Base-by-base conservation (phyloP, 441 rosid genomes). In the Isatis lusitanica region DNA sequence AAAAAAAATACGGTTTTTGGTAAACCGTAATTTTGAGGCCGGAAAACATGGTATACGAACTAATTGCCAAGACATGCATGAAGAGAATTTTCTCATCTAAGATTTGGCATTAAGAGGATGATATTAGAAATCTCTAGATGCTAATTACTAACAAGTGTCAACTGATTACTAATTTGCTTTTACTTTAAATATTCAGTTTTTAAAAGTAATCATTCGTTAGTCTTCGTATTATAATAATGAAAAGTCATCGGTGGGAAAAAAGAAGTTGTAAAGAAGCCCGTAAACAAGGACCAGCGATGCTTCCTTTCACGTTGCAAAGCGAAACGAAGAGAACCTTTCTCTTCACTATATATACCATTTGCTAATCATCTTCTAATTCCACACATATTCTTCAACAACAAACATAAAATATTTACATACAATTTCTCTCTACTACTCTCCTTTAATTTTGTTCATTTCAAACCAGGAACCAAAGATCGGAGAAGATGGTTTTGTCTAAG, bases 401-500 rank as follows among this genome's bases (percentile, higher is more conserved):
- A 40, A 72, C 13, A 42, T 15, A 31, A 21, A 75, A 15, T 3
- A 61, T 62, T 26, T 57, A 48, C 71, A 68, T 24, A 24, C 17
- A 36, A 9, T 70, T 44, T 2, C 35, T 35, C 36, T 24, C 50
- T 36, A 24, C 50, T 36, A 24, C 26, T 13, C 48, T 63, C 26
- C 2, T n/a, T n/a, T n/a, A n/a, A n/a, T 33, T 21, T n/a, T 21
- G 44, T 51, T 68, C 63, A 39, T 36, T 26, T 15, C 48, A 44
- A 68, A 61, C 12, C 56, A 21, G 40, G 10, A 16, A 43, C 1
- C n/a, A 62, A 62, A 67, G 31, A 5, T 62, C 1, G 0, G 35
- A 56, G 9, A 74, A 68, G 64, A 93, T 91, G 97, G 97, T 85
- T 66, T 82, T 93, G 8, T 85, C 94, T 3, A 85, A 80, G 70